Base-by-base conservation (phyloP, 805 yeast genomes). In the Hanseniaspora vineae region DNA sequence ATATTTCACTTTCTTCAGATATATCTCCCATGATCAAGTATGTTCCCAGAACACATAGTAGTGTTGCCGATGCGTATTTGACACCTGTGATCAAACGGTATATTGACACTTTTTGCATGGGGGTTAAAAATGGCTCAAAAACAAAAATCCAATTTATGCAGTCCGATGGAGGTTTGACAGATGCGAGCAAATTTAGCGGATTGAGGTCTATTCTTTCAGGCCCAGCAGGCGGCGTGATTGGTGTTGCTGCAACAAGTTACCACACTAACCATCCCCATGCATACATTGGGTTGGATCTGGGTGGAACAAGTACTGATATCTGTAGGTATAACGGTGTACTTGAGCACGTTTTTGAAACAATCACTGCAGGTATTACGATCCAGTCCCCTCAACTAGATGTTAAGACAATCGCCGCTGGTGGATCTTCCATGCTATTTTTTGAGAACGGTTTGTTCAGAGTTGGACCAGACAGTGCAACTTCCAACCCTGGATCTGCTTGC, bases 171-270 rank as follows among this genome's bases (percentile, higher is more conserved):
- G 97, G 97, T 2, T 72, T 90, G 50, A 88, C 89, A 19, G 87
- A 87, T 48, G 88, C 92, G 57, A 70, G 77, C 19, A 73, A 77
- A 44, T 90, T 90, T 61, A 81, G 96, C 0, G 97, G 97, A 1
- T 68, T 90, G 35, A 75, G 79, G 55, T 95, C 97, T 3, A 84
- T 90, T 44, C 66, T 90, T 35, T 86, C 96, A 1, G 97, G 97
- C 2, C 97, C 97, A 2, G 97, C 97, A 10, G 97, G 97, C 37
- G 97, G 97, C 45, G 95, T 90, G 50, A 96, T 90, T 33, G 97
- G 97, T 0, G 85, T 79, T 56, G 85, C 96, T 0, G 73, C 77
- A 46, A 89, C 97, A 0, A 71, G 77, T 51, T 64, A 66, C 1
- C 57, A 65, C n/a, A 73, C 74, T 48, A 64, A 66, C 12, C 71